Conservation (phyloP, 176 grass and related monocot species). For the Dendrocalamus sinicus region DNA sequence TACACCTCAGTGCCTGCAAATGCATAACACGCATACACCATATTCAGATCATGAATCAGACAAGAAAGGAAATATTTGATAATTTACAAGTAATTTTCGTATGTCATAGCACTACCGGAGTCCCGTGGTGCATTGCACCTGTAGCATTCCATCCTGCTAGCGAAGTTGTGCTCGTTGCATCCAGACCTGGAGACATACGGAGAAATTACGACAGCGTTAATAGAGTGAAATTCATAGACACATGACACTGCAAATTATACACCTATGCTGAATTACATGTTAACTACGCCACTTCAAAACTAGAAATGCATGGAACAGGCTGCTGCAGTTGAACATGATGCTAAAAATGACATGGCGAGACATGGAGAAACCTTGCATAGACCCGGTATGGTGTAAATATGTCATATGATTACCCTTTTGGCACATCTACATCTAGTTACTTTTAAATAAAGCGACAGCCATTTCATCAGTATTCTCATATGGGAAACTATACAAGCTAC, state of each 20-base stretch:
- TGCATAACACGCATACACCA: neutral
- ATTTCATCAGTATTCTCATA: neutral
- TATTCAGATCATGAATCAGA: constrained; percentile 19
- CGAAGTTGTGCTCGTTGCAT: constrained; percentile 99
- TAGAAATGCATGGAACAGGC: neutral
- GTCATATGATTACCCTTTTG: neutral
- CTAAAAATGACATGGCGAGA: neutral
- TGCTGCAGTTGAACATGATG: neutral
- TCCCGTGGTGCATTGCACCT: constrained; percentile 93
- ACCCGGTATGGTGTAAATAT: neutral
- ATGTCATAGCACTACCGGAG: constrained; percentile 66
- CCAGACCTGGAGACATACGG: constrained; percentile 58
- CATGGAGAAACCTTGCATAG: neutral
- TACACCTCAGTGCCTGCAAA: constrained; percentile 76
- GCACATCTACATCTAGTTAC: neutral
- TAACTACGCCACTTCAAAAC: no score
- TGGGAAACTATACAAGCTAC: neutral
- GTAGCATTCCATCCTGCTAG: constrained; percentile 93
- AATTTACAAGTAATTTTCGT: constrained; percentile 58
- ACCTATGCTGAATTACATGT: neutral
- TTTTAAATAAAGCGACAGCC: neutral
- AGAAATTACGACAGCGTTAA: neutral
- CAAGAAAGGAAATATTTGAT: constrained; percentile 20
- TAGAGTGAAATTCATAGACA: neutral
- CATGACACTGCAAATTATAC: neutral